A percentile compares a stretch with the other conserved stretches of the same genome.
phyloP scores from a whole-genome alignment of 352 stramenopile genomes.

The Globisporangium lucens region DNA sequence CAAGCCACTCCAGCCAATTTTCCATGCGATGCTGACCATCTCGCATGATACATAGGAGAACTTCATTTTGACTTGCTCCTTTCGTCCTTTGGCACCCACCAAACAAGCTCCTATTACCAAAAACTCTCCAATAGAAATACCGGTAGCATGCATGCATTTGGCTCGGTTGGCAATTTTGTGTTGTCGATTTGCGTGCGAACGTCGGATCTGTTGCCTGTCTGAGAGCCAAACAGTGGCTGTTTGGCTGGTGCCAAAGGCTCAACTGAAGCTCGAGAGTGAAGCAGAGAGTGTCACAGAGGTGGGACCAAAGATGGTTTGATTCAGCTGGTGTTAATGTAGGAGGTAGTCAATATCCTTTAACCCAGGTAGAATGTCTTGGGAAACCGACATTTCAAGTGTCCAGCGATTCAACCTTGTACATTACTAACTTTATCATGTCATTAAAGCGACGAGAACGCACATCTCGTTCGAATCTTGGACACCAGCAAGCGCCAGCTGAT shows the following conservation, averaged over 20 bases:
- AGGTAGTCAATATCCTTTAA: background rate
- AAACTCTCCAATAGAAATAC: background rate
- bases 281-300: background rate
- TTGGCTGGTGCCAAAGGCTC: no score
- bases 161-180: no score
- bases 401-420: no score
- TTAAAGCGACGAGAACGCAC: background rate
- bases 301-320: background rate
- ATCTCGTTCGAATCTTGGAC: conserved; percentile 9
- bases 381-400: background rate
- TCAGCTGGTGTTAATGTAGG: background rate
- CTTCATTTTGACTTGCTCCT: background rate
- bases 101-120: background rate
- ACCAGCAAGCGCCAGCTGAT: background rate
- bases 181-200: no score
- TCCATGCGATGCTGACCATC: background rate
- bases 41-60: background rate
- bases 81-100: background rate
- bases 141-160: no score
- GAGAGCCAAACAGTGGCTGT: background rate
- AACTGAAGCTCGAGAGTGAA: background rate
- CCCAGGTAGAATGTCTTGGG: background rate
- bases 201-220: background rate
- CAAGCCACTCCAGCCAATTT: background rate
- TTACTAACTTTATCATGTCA: background rate